A percentile compares a stretch with the other conserved stretches of the same genome.
phyloP scores from a whole-genome alignment of 2,329 filamentous ascomycete species.

The Amphichorda felina region DNA sequence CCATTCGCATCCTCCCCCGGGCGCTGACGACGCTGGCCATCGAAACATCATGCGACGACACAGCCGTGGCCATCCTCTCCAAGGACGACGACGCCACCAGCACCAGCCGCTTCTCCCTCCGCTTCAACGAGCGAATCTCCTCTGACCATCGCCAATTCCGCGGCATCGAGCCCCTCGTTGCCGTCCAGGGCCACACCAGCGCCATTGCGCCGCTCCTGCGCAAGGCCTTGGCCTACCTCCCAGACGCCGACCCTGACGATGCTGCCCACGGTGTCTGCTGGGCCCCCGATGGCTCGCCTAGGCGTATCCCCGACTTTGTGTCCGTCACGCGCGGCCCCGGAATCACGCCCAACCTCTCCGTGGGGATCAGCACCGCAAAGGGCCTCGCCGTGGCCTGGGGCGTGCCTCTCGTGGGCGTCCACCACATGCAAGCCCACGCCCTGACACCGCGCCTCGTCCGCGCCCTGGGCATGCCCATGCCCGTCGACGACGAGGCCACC shows the following conservation, averaged over 20 bases:
- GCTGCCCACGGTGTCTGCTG: too few species aligned
- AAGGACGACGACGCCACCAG: conserved; percentile 3
- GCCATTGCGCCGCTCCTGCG: conserved; percentile 57
- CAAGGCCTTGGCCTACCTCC: conserved; percentile 46
- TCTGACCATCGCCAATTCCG: conserved; percentile 63
- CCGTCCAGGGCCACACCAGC: conserved; percentile 64
- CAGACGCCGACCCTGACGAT: too few species aligned
- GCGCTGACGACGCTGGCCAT: conserved; percentile 54
- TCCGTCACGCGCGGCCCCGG: conserved; percentile 83
- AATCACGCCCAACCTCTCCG: conserved; percentile 67
- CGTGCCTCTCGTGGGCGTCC: conserved; percentile 71
- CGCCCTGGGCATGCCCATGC: conserved; percentile 35
- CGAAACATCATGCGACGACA: conserved; percentile 86
- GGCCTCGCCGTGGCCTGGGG: conserved; percentile 76
- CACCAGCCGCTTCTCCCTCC: conserved; percentile 41
- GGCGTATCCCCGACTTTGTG: conserved; percentile 64
- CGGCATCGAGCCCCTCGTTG: conserved; percentile 70
- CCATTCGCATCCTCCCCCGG: conserved; percentile 6
- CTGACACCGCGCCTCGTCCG: conserved; percentile 70
- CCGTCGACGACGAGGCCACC: conserved; percentile 4
- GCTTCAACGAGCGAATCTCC: conserved; percentile 73
- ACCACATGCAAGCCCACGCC: conserved; percentile 97
- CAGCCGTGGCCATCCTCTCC: conserved; percentile 66
- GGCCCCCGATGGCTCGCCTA: conserved; percentile 8
- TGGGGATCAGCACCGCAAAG: conserved; percentile 76